phyloP scores from a whole-genome alignment of 441 rosid genomes.

The Erodium moschatum region DNA sequence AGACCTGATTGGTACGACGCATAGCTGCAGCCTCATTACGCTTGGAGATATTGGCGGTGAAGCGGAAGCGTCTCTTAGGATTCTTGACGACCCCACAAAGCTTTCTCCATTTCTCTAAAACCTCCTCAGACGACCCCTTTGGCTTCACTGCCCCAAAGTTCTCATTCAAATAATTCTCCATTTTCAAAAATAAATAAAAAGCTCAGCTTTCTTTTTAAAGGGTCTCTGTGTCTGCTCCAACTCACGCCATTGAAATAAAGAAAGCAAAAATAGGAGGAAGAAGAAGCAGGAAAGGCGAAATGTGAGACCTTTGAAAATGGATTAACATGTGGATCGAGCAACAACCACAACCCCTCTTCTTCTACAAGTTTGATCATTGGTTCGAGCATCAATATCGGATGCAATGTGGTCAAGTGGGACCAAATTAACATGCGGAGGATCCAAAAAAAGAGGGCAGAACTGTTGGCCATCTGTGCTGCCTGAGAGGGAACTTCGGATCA shows the following conservation, averaged over 20 bases:
- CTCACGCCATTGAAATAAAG: neutral
- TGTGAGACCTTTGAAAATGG: too few species aligned
- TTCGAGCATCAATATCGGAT: neutral
- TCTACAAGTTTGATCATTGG: neutral
- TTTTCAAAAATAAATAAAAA: constrained; percentile 11
- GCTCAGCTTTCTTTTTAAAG: neutral
- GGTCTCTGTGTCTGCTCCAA: neutral
- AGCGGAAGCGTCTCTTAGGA: constrained; percentile 58
- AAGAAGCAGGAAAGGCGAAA: too few species aligned
- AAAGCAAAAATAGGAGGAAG: too few species aligned
- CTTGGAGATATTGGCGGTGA: constrained; percentile 62
- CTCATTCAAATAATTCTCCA: constrained; percentile 59
- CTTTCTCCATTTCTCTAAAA: constrained; percentile 45
- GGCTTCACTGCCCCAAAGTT: constrained; percentile 44
- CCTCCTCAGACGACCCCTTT: constrained; percentile 46
- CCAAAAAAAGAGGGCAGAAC: neutral
- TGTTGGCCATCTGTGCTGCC: neutral
- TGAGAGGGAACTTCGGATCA: neutral
- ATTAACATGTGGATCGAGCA: too few species aligned
- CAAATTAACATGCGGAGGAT: neutral
- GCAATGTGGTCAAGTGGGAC: too few species aligned
- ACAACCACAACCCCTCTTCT: neutral
- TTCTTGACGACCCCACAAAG: constrained; percentile 56
- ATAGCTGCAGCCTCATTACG: constrained; percentile 64
- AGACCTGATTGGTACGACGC: constrained; percentile 84